Percentiles rank a stretch among this genome's conserved stretches.
These are phyloP conservation scores for Fraxinus angustifolia DNA, from an alignment of 305 asterid species.

Conservation along the genomic window DNA sequence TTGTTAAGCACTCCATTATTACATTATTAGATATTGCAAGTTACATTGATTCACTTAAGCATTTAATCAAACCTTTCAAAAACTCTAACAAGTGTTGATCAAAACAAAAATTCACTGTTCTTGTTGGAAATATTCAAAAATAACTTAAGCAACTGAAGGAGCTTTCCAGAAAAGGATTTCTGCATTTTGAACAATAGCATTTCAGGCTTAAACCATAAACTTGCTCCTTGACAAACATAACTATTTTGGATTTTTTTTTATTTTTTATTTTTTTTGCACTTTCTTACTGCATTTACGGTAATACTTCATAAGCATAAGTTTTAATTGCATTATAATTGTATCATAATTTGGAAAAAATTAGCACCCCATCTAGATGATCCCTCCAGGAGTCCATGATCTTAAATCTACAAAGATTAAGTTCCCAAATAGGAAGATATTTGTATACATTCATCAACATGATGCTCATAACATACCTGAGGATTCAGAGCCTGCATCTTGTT, in stretches of 20 bases:
- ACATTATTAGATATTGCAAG: neutral
- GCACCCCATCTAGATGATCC: neutral
- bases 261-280: neutral
- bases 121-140: neutral
- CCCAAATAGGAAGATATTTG: conserved; percentile 6
- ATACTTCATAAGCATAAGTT: neutral
- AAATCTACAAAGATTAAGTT: neutral
- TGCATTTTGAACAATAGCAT: neutral
- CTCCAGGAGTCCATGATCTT: neutral
- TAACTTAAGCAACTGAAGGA: neutral
- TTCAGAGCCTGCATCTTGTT: conserved; percentile 61
- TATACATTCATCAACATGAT: conserved; percentile 6
- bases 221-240: neutral
- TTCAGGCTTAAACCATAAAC: neutral
- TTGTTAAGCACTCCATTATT: neutral
- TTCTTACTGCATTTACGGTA: neutral
- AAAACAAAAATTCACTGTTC: neutral
- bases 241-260: too few relatives aligned
- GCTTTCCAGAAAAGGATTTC: neutral
- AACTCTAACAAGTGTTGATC: neutral
- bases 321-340: neutral
- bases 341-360: neutral
- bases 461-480: conserved; percentile 70
- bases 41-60: neutral
- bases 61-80: neutral